A percentile compares a stretch with the other conserved stretches of the same genome.
These are phyloP conservation scores for Sugiyamaella paludigena DNA, from an alignment of 1,139 yeast species.

Conservation along the genomic window DNA sequence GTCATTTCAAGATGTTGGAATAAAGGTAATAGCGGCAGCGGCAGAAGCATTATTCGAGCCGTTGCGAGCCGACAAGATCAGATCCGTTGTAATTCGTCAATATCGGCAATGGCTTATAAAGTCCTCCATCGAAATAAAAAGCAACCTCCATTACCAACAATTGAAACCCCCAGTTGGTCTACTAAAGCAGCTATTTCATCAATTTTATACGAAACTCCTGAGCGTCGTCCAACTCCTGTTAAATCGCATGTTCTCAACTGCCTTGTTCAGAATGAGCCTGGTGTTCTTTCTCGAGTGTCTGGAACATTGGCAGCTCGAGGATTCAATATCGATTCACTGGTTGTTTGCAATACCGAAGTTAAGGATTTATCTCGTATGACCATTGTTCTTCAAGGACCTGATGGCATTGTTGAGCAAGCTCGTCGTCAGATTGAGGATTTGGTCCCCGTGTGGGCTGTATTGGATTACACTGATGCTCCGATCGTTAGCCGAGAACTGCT, in stretches of 20 bases:
- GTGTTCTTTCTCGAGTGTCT: conserved; percentile 88
- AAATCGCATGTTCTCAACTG: conserved; percentile 88
- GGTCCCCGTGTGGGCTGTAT: conserved; percentile 97
- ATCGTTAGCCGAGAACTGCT: conserved; percentile 87
- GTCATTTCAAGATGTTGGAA: no score
- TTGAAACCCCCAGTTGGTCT: conserved; percentile 93
- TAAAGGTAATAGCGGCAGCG: no score
- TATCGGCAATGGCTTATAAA: conserved; percentile 95
- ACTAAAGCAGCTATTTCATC: conserved; percentile 95
- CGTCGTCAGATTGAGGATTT: conserved; percentile 96
- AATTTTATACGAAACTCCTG: conserved; percentile 89
- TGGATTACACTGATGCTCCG: conserved; percentile 88
- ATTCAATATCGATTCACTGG: conserved; percentile 94
- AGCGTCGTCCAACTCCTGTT: conserved; percentile 48
- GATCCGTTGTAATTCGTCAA: conserved; percentile 46
- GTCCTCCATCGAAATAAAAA: conserved; percentile 76
- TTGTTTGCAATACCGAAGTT: conserved; percentile 95
- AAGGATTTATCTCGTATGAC: conserved; percentile 96
- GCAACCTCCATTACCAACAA: conserved; percentile 91
- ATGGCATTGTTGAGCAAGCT: conserved; percentile 97
- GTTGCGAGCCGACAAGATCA: neutral
- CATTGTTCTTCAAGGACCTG: conserved; percentile 89
- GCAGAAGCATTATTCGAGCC: neutral
- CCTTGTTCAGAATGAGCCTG: conserved; percentile 97
- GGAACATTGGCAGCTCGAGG: conserved; percentile 98